Base-by-base conservation (phyloP, 108 stramenopile genomes). In the Nitzschia palea region DNA sequence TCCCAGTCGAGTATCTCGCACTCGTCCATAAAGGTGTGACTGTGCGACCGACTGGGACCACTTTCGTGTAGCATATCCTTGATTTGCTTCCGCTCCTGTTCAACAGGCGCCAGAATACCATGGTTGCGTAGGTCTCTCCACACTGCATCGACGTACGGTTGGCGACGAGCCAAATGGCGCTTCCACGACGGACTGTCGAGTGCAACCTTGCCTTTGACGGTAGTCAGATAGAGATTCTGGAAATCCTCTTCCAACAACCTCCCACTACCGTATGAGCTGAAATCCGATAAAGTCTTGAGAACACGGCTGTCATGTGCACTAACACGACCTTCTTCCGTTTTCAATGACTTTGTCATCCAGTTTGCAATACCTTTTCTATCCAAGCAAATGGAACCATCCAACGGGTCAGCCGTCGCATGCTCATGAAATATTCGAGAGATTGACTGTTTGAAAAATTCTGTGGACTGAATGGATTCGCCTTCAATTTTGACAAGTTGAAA, bases 121-220 rank as follows among this genome's bases (percentile, higher is more conserved):
- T 90, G 88, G 32, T 79, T 82, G 15, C 80, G 76, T 25, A 93
- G 62, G 71, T 93, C 91, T 27, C 88, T 71, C 87, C 87, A 93
- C 20, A 93, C 82, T 34, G 69, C 60, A 29, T 72, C 62, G n/a
- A 88, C 23, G 27, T 47, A 67, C n/a, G 42, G 35, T 4, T 57
- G 64, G 44, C 76, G 29, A 35, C 48, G 55, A 59, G 33, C 30
- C 23, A 77, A 1, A 28, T 68, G 67, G 4, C 74, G 60, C 33
- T 44, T 56, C 26, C 26, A 26, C 4, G 12, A 15, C 40, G 18
- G 6, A 10, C 42, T 30, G 15, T 55, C 54, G 3, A 61, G 50
- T 10, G 65, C 27, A 6, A 12, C n/a, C 37, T 55, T 23, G 48
- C 73, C 73, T 26, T 60, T 27, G 37, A 88, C 54, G 10, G 82